These are phyloP conservation scores for Dryas integrifolia DNA, from an alignment of 331 rosid species.

Conservation along the genomic window DNA sequence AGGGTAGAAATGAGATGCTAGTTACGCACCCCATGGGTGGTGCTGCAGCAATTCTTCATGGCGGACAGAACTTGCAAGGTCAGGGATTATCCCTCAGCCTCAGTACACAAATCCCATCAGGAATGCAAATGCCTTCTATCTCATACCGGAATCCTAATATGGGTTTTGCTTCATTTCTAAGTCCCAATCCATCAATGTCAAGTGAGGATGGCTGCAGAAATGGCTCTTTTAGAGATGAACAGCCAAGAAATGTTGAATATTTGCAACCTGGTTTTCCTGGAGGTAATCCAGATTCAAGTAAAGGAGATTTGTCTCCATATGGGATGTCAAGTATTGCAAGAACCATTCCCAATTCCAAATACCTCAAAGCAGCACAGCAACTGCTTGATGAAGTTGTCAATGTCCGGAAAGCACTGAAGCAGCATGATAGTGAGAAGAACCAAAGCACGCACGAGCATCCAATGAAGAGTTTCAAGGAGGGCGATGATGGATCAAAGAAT, in stretches of 20 bases:
- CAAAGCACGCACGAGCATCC: constrained; percentile 36
- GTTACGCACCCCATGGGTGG: constrained; percentile 41
- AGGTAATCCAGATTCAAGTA: constrained; percentile 43
- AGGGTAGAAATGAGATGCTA: constrained; percentile 52
- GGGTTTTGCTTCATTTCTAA: constrained; percentile 50
- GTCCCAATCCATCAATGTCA: constrained; percentile 46
- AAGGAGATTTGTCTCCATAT: constrained; percentile 49
- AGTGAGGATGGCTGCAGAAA: constrained; percentile 44
- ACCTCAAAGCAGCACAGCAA: constrained; percentile 69
- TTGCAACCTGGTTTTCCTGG: constrained; percentile 44
- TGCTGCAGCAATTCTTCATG: constrained; percentile 39
- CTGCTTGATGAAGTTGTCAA: constrained; percentile 79
- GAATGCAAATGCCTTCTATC: constrained; percentile 53
- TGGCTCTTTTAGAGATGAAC: constrained; percentile 51
- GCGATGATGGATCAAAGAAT: constrained; percentile 44
- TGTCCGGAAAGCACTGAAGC: constrained; percentile 56
- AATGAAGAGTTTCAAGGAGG: constrained; percentile 37
- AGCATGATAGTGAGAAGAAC: constrained; percentile 35
- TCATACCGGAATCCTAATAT: constrained; percentile 42
- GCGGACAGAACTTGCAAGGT: constrained; percentile 56
- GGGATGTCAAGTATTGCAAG: constrained; percentile 46
- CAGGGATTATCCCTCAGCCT: constrained; percentile 79
- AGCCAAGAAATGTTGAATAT: constrained; percentile 43
- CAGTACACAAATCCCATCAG: constrained; percentile 56
- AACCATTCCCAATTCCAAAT: constrained; percentile 59